Base-by-base conservation (phyloP, 257 asterid genomes). In the Nemophila menziesii region DNA sequence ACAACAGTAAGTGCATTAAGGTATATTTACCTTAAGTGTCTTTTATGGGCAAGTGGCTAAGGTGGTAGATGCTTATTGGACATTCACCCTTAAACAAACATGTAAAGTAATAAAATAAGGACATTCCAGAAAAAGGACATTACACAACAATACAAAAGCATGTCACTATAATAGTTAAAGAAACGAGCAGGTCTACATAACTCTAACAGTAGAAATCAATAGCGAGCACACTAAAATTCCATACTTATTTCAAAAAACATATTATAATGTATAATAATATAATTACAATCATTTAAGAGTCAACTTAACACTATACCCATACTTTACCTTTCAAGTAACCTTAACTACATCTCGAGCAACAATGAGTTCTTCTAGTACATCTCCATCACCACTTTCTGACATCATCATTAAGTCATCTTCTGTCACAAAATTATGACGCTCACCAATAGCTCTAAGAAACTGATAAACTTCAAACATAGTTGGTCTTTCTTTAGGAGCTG, bases 391-490 rank as follows among this genome's bases (percentile, higher is more conserved):
- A 3, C 44, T 19, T n/a, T 76, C 84, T 0, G 80, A 33, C 10
- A 56, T 51, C 65, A 68, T 62, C 73, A 68, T 22, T 20, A 82
- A 15, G 4, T 86, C 94, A 52, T 77, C 93, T 20, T 74, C 80
- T 0, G 92, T 64, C 3, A 77, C 68, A 60, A 82, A 74, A 50
- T 69, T 61, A 14, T 79, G 77, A 1, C 60, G 66, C 41, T 79
- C 78, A 29, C 96, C 94, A 2, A 86, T 57, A 23, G 90, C 87
- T 50, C 86, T 67, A 22, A 86, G 62, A 29, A 82, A 61, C 71
- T 82, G 97, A 61, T 77, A 86, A 17, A 86, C 87, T 57, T 86
- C 97, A 48, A 72, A 79, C 97, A 86, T 86, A 3, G 92, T 60
- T 3, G 97, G 97, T 20, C 97, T 75, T 56, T 82, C 94, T 61